A percentile compares a stretch with the other conserved stretches of the same genome.
Evolutionary conservation across 2,329 filamentous ascomycete genomes (phyloP).

Genomic region (Pezicula rhizophila): DNA sequence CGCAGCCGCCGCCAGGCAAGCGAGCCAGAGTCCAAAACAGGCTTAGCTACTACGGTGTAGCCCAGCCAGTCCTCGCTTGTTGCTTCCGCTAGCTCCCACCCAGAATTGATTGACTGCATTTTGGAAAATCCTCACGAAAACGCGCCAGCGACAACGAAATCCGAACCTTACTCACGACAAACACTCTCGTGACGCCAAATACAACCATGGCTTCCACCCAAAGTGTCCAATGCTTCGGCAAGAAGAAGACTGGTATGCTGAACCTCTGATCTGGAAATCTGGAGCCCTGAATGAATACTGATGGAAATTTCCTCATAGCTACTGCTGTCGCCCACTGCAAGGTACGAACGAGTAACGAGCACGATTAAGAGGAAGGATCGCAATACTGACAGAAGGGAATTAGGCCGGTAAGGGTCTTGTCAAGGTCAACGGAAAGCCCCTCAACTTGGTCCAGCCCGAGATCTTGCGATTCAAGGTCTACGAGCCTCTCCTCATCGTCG

Average conservation of each 20-base stretch:
- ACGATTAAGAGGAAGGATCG: constrained; percentile 1
- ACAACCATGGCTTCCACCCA: constrained; percentile 54
- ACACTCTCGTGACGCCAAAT: constrained; percentile 1
- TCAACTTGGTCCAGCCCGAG: constrained; percentile 90
- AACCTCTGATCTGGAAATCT: constrained; percentile 1
- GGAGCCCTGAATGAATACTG: constrained; percentile 23
- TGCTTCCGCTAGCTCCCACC: too few species aligned
- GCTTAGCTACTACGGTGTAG: too few species aligned
- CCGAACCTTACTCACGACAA: not conserved
- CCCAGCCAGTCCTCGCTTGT: not conserved
- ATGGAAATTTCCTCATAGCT: constrained; percentile 39
- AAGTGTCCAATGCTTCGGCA: constrained; percentile 98
- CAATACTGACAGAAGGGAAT: constrained; percentile 24
- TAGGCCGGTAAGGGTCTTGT: constrained; percentile 81
- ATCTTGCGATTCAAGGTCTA: constrained; percentile 99
- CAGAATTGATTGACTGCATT: not conserved
- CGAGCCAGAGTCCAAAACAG: not conserved
- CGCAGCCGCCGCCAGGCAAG: too few species aligned
- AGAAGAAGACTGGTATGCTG: constrained; percentile 65
- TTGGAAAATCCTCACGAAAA: not conserved
- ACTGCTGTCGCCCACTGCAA: constrained; percentile 73
- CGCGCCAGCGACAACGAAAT: constrained; percentile 1
- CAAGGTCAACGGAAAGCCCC: constrained; percentile 97
- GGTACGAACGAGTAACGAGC: constrained; percentile 39
- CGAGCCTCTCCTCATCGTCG: constrained; percentile 95